Evolutionary conservation across 129 eudicot genomes (phyloP), one percentile per base, ranked within the genome.

Genomic region (Arctium minus): DNA sequence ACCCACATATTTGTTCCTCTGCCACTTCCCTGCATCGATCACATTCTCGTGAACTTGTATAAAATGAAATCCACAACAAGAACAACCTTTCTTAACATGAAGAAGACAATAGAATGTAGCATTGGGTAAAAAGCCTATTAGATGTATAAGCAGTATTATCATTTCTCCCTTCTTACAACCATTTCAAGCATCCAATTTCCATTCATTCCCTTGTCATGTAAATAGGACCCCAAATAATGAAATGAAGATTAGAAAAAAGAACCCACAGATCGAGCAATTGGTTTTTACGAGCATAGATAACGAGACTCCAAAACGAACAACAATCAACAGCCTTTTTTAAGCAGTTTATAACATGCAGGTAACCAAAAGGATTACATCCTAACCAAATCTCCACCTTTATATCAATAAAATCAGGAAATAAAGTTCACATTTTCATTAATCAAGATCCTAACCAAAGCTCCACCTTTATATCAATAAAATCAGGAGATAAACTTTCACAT

Each of bases 1-100:
- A 82, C 99, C 99, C 69, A 96, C 99, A 30, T 96, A 96, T 77
- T 96, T 96, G 94, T 79, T 96, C 88, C 99, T 88, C 92, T 70
- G 86, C 99, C 99, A 96, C 73, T 96, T 94, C 36, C 99, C 99
- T 96, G 84, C 17, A 83, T 71, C 30, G 1, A 74, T 4, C 65
- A 64, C 37, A 27, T 38, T 30, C 11, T 77, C 17, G 27, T 35
- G 30, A 65, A 65, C 30, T 44, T 30, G 4, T 32, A 12, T 33
- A 29, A 73, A 29, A 73, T 17, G 18, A 37, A 71, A 42, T 35
- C 30, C n/a, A 18, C 15, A 60, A 17, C 5, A 73, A 73, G 1
- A 48, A 48, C 44, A 75, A 46, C 2, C 79, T 30, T 30, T 29
- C 56, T 15, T 56, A 17, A 60, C 68, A 46, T 46, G 17, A 46